Base-by-base conservation (phyloP, 768 basidiomycete genomes). In the Chlorophyllum brunneum region DNA sequence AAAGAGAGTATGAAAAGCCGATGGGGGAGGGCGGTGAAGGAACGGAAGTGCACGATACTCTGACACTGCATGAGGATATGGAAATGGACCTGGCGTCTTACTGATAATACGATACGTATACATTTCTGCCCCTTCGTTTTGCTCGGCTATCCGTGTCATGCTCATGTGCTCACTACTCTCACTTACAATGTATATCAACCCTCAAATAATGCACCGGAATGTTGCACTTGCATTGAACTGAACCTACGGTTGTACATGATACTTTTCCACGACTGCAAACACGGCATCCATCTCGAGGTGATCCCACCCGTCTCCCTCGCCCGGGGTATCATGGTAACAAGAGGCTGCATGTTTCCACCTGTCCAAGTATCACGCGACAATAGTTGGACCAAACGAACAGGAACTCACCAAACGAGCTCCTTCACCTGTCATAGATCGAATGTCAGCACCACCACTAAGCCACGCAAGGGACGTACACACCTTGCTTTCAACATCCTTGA, bases 321-420 rank as follows among this genome's bases (percentile, higher is more conserved):
- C 65, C 15, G 68, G 73, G 4, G 77, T 76, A 15, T 78, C 76
- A 48, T 79, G 78, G 61, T 92, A 90, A 59, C 90, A 92, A 15
- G 77, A 58, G 1, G 86, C 86, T 24, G 89, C 90, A 60, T 92
- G 90, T 66, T 92, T 89, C 86, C 85, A 89, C 86, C 84, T 85
- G 45, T 1, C 16, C 26, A 34, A 4, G 11, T 29, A 50, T 33
- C 20, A 37, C 5, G 20, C 10, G 6, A 22, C 36, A 36, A 36
- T 23, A 10, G 26, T 31, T 36, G n/a, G 31, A 24, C 11, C 18
- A 22, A 10, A 27, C 31, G 16, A 18, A 38, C 16, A 18, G n/a
- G 8, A n/a, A 71, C 79, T 45, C 60, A 89, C 88, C 89, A 91
- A 60, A 82, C 82, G 5, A 91, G 73, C 58, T 90, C 88, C 58